These are phyloP conservation scores for Apiotrichum montevideense DNA, from an alignment of 1,284 basidiomycete genomes.

Conservation along the genomic window DNA sequence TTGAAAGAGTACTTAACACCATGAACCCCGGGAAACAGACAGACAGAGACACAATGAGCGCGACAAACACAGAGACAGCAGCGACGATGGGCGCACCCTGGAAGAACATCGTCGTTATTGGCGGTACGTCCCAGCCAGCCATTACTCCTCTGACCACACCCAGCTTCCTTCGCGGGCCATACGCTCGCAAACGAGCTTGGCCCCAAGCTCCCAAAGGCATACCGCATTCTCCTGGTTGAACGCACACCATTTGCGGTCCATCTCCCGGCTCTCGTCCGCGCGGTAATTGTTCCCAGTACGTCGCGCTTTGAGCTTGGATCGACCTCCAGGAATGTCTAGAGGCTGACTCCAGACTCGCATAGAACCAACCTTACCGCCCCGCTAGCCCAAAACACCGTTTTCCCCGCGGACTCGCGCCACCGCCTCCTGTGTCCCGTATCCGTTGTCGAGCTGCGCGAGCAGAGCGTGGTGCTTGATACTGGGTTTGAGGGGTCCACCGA, in stretches of 20 bases:
- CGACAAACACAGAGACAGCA: too few relatives aligned
- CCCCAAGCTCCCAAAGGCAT: neutral
- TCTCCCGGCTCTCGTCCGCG: slow-evolving; percentile 43
- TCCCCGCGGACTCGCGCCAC: slow-evolving; percentile 28
- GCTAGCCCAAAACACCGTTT: slow-evolving; percentile 32
- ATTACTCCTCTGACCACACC: too few relatives aligned
- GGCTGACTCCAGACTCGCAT: neutral
- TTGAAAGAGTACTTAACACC: too few relatives aligned
- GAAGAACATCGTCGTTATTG: neutral
- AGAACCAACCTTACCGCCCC: slow-evolving; percentile 17
- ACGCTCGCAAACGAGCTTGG: slow-evolving; percentile 6
- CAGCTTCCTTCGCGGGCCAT: slow-evolving; percentile 13
- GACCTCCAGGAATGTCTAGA: neutral
- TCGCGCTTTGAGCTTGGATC: neutral
- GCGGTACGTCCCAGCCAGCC: neutral
- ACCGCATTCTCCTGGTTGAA: slow-evolving; percentile 12
- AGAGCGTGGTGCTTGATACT: slow-evolving; percentile 38
- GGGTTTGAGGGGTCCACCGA: slow-evolving; percentile 38
- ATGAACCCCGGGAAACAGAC: too few relatives aligned
- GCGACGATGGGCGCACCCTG: too few relatives aligned
- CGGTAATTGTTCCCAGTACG: slow-evolving; percentile 43
- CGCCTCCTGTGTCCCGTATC: slow-evolving; percentile 30
- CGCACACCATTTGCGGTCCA: slow-evolving; percentile 36
- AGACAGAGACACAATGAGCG: too few relatives aligned
- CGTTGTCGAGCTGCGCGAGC: slow-evolving; percentile 36